Evolutionary conservation across 331 rosid genomes (phyloP), one percentile per base, ranked within the genome.

Genomic region (Dryas integrifolia): DNA sequence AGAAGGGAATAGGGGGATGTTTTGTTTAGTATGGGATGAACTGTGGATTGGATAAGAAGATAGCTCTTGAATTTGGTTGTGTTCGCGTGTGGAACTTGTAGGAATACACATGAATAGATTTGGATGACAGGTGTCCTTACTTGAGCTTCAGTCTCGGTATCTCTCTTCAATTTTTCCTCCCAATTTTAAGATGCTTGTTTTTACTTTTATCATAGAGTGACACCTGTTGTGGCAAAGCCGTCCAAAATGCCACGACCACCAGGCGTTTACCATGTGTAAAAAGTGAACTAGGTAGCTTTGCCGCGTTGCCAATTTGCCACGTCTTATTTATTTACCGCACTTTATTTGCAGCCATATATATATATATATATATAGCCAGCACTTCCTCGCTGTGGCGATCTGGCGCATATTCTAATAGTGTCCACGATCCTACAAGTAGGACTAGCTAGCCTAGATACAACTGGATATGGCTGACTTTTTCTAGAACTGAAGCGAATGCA

Each of bases 41-140:
- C 21, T 21, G 66, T 46, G 58, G 21, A 35, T 5, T 12, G 76
- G 58, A 72, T 72, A 72, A 72, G 58, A 58, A 71, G 65, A 24
- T 56, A 26, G 72, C 10, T 35, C 0, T 14, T 67, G 35, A 30
- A 30, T 30, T 68, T n/a, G 38, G 67, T n/a, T 24, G 57, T 58
- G 57, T 47, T 30, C 67, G 21, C 67, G 58, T 58, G 76, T 58
- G 56, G 58, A 44, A 15, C 56, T 30, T 0, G 18, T 1, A 62
- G 35, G 35, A 30, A 30, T 30, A 30, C 3, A 30, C 2, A 21
- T 1, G 67, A 45, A 30, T 59, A 58, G 76, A 72, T 58, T 58
- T 46, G 38, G 48, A 9, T 8, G 76, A 35, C 58, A 46, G 38
- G n/a, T 69, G 64, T 44, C 16, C 3, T 24, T 13, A 15, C 50